phyloP scores from a whole-genome alignment of 1,284 basidiomycete genomes.

The Ustilago vetiveriae region DNA sequence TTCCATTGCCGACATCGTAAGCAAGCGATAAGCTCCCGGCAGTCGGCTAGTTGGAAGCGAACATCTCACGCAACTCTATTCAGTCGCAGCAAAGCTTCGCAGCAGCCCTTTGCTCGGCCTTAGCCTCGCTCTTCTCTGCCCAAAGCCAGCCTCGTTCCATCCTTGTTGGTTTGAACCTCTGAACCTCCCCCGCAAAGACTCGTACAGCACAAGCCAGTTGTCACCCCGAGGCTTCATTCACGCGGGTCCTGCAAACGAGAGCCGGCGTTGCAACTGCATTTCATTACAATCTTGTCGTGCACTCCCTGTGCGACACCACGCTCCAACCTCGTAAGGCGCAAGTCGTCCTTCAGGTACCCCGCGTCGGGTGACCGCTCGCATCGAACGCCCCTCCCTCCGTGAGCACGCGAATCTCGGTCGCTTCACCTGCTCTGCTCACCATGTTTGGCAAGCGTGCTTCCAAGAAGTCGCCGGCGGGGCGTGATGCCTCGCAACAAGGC shows the following conservation, averaged over 20 bases:
- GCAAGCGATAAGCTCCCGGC: too few relatives aligned
- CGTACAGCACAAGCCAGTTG: too few relatives aligned
- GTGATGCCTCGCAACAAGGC: constrained; percentile 3
- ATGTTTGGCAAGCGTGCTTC: constrained; percentile 32
- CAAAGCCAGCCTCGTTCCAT: too few relatives aligned
- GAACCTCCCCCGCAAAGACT: too few relatives aligned
- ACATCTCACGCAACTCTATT: background rate
- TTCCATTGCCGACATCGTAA: too few relatives aligned
- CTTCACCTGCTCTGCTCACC: constrained; percentile 5
- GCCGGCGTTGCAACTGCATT: constrained; percentile 4
- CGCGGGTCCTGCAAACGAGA: background rate
- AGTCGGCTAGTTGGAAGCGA: too few relatives aligned
- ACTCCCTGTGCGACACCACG: background rate
- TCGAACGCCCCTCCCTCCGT: too few relatives aligned
- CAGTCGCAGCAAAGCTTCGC: background rate
- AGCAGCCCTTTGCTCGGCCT: too few relatives aligned
- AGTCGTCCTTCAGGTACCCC: background rate
- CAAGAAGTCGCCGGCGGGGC: constrained; percentile 5
- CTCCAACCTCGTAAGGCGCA: background rate
- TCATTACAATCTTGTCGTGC: constrained; percentile 6
- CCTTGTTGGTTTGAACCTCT: too few relatives aligned
- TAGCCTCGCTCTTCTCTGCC: too few relatives aligned
- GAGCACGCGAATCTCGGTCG: constrained; percentile 6
- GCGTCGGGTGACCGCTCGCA: constrained; percentile 12
- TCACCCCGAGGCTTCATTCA: too few relatives aligned